phyloP scores from a whole-genome alignment of 345 rosid genomes.

The Syzygium aromaticum region DNA sequence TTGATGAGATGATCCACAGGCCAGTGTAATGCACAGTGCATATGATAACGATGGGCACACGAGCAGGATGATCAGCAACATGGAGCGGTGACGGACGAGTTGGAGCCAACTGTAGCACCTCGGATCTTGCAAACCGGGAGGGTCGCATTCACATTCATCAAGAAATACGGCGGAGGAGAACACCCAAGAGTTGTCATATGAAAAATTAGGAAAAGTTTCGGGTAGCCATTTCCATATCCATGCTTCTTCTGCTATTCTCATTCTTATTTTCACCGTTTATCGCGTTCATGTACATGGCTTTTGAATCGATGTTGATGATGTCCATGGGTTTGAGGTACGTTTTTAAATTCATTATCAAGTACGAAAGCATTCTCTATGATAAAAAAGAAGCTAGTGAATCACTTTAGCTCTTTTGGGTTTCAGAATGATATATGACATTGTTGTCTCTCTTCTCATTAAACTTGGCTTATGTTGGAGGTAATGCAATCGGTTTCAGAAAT shows the following conservation, averaged over 20 bases:
- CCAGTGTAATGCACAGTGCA: not conserved
- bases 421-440: not conserved
- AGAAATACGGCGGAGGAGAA: not conserved
- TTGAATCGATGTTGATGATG: not conserved
- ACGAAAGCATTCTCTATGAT: not conserved
- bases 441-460: not conserved
- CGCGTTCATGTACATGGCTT: not conserved
- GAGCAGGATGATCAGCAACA: not conserved
- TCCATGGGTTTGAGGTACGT: not conserved
- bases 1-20: not conserved
- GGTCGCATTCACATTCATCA: not conserved
- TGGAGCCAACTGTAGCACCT: not conserved
- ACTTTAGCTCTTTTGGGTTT: not conserved
- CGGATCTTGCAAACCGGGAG: not conserved
- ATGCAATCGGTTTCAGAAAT: not conserved
- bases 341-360: not conserved
- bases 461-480: not conserved
- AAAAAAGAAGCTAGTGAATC: not conserved
- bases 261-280: not conserved
- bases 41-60: not conserved
- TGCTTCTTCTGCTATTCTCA: not conserved
- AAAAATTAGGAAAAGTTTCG: not conserved
- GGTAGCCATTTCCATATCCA: not conserved
- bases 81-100: not conserved
- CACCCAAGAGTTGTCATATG: not conserved